These are phyloP conservation scores for Chenopodium berlandieri DNA, from an alignment of 148 eudicot species.

Conservation along the genomic window DNA sequence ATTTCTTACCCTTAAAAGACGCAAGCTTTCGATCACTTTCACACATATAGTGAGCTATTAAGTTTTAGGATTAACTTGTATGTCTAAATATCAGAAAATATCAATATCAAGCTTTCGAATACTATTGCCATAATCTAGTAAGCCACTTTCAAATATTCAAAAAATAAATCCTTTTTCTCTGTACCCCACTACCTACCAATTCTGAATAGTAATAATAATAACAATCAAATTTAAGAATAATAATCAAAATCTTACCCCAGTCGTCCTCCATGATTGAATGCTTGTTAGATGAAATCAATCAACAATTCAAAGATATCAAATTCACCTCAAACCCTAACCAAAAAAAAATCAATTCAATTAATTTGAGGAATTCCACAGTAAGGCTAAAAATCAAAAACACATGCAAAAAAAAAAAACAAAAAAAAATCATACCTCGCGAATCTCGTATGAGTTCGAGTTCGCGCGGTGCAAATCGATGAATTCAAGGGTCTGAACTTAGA, in stretches of 20 bases:
- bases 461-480: background rate
- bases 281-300: background rate
- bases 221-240: background rate
- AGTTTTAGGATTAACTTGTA: background rate
- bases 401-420: too few species aligned
- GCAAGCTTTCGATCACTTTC: background rate
- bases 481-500: too few species aligned
- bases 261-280: constrained; percentile 26
- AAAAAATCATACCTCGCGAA: background rate
- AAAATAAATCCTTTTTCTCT: too few species aligned
- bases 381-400: background rate
- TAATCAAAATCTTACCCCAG: constrained; percentile 30
- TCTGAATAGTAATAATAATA: too few species aligned
- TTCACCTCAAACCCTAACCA: background rate
- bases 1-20: background rate
- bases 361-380: background rate
- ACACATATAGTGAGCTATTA: background rate
- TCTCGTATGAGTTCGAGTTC: background rate
- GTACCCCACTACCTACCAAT: background rate
- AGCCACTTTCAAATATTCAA: too few species aligned
- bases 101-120: too few species aligned
- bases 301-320: background rate
- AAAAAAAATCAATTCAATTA: background rate
- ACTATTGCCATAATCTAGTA: too few species aligned
- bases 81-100: background rate